Evolutionary conservation across 2,329 filamentous ascomycete genomes (phyloP).

Genomic region (Verticillium dahliae): DNA sequence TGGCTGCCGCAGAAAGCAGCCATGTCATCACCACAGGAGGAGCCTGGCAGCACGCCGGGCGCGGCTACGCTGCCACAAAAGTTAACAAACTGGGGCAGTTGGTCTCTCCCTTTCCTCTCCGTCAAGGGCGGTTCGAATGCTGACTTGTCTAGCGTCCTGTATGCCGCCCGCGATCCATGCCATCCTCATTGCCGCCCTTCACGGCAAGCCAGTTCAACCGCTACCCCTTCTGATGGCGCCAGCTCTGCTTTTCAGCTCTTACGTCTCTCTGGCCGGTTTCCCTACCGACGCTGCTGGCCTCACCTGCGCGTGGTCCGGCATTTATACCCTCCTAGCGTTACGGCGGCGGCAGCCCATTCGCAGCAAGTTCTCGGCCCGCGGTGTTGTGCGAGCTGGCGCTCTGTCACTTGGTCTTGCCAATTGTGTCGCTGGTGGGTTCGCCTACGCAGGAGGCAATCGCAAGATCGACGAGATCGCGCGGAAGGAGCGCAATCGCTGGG

Average conservation of each 20-base stretch:
- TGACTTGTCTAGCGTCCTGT: conserved; percentile 35
- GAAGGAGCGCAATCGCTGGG: conserved; percentile 43
- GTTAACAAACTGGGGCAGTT: conserved; percentile 44
- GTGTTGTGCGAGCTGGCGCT: conserved; percentile 42
- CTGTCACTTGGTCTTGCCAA: conserved; percentile 44
- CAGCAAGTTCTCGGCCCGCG: conserved; percentile 38
- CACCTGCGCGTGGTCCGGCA: conserved; percentile 48
- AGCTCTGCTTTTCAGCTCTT: conserved; percentile 48
- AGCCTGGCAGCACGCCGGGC: neutral
- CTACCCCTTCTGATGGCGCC: conserved; percentile 44
- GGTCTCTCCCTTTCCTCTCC: conserved; percentile 17
- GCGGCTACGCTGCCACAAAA: conserved; percentile 22
- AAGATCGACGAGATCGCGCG: conserved; percentile 42
- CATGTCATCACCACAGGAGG: neutral
- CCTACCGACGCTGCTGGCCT: conserved; percentile 50
- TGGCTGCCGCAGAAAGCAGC: too few relatives aligned
- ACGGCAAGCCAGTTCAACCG: conserved; percentile 45
- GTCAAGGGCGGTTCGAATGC: neutral
- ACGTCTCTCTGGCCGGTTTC: conserved; percentile 54
- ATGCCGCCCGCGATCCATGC: conserved; percentile 49
- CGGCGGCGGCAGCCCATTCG: conserved; percentile 35
- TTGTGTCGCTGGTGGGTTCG: conserved; percentile 40
- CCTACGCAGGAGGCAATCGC: conserved; percentile 45
- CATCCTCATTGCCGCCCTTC: conserved; percentile 49
- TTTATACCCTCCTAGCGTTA: conserved; percentile 50